phyloP scores from a whole-genome alignment of 2,329 filamentous ascomycete genomes.

The Coleophoma eucalyptorum region DNA sequence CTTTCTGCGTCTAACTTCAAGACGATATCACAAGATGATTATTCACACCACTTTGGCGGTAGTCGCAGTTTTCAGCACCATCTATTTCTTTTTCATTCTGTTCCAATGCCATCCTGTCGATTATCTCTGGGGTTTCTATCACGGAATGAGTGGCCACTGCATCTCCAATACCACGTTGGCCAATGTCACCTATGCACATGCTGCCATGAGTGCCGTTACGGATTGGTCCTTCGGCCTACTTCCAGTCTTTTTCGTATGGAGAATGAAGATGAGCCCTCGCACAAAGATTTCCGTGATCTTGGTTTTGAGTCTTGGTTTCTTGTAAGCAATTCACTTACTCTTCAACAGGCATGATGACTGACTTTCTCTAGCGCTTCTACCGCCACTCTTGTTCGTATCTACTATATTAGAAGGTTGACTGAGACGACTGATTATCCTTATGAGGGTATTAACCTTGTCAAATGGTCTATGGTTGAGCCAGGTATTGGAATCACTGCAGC shows the following conservation, averaged over 20 bases:
- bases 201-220: slow-evolving; percentile 20
- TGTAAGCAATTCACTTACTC: slow-evolving; percentile 26
- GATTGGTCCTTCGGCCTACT: slow-evolving; percentile 26
- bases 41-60: slow-evolving; percentile 17
- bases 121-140: slow-evolving; percentile 33
- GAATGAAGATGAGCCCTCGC: slow-evolving; percentile 22
- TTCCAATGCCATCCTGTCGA: slow-evolving; percentile 23
- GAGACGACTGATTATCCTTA: slow-evolving; percentile 33
- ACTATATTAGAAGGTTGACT: slow-evolving; percentile 34
- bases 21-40: slow-evolving; percentile 17
- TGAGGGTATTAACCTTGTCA: slow-evolving; percentile 36
- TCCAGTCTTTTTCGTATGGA: slow-evolving; percentile 24
- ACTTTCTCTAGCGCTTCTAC: slow-evolving; percentile 28
- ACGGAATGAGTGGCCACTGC: slow-evolving; percentile 24
- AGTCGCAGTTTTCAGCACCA: slow-evolving; percentile 18
- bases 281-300: slow-evolving; percentile 29
- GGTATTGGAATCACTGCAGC: slow-evolving; percentile 36
- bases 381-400: slow-evolving; percentile 38
- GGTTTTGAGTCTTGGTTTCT: slow-evolving; percentile 30
- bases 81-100: slow-evolving; percentile 25
- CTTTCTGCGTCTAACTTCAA: slow-evolving; percentile 22
- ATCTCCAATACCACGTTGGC: slow-evolving; percentile 19
- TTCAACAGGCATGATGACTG: too few relatives aligned
- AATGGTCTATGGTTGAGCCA: slow-evolving; percentile 41
- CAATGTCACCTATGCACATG: slow-evolving; percentile 22